phyloP scores from a whole-genome alignment of 2,329 filamentous ascomycete genomes.

The Fusarium robinianum region DNA sequence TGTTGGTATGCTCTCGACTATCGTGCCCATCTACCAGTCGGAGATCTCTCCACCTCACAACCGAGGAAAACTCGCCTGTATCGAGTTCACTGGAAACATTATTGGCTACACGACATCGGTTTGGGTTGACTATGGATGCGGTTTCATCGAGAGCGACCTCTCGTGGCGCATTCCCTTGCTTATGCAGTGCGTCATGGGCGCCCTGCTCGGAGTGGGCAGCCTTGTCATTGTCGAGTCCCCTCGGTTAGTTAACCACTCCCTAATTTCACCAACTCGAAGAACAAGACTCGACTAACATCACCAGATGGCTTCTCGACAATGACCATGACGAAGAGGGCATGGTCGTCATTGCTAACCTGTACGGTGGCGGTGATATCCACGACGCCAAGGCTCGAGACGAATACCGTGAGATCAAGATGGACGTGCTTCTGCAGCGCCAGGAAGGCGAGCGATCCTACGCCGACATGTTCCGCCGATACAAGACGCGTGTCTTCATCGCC shows the following conservation, averaged over 20 bases:
- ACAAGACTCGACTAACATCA: conserved; percentile 34
- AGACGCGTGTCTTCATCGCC: conserved; percentile 92
- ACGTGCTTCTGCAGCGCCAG: conserved; percentile 88
- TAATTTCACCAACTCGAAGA: conserved; percentile 10
- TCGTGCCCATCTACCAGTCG: conserved; percentile 91
- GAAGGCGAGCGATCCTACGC: conserved; percentile 90
- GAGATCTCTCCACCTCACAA: conserved; percentile 97
- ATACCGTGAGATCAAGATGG: conserved; percentile 99
- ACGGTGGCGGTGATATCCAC: conserved; percentile 94
- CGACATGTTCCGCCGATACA: conserved; percentile 95
- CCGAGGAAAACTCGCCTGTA: conserved; percentile 91
- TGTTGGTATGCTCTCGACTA: conserved; percentile 86
- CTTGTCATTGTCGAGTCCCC: conserved; percentile 96
- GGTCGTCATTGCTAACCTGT: conserved; percentile 96
- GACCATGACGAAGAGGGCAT: conserved; percentile 98
- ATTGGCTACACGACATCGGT: conserved; percentile 94
- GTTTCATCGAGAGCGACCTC: conserved; percentile 80
- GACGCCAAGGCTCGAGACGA: conserved; percentile 91
- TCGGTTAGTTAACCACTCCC: conserved; percentile 59
- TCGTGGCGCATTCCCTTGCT: conserved; percentile 90
- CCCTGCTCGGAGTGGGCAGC: conserved; percentile 81
- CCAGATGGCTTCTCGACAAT: conserved; percentile 93
- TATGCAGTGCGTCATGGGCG: conserved; percentile 95
- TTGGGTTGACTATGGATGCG: conserved; percentile 98
- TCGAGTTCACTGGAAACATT: conserved; percentile 98